Percentiles rank a stretch among this genome's conserved stretches.
Conservation (phyloP, 768 basidiomycete genomes). For the Mrakia gelida region DNA sequence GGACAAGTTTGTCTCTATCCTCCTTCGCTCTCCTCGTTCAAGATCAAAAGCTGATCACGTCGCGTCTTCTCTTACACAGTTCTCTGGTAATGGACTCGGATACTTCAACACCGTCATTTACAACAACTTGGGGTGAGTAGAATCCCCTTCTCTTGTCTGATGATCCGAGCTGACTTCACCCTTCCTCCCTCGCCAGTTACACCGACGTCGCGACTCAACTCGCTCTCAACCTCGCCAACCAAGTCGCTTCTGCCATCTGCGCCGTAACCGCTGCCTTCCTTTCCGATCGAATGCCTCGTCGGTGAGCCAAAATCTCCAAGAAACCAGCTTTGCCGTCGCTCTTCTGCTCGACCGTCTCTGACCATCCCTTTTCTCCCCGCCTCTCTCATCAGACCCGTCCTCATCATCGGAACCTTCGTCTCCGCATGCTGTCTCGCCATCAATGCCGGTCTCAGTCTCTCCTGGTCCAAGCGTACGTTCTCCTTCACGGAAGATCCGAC, state of each 20-base stretch:
- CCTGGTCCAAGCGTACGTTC: too few species aligned
- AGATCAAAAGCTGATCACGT: background rate
- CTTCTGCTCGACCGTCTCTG: too few species aligned
- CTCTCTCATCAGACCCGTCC: constrained; percentile 28
- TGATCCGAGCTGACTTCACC: background rate
- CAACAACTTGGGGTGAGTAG: background rate
- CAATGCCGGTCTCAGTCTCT: constrained; percentile 35
- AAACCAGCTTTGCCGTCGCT: too few species aligned
- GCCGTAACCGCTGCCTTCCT: constrained; percentile 43
- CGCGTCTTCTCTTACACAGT: background rate
- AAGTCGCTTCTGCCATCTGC: constrained; percentile 42
- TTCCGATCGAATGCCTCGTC: constrained; percentile 38
- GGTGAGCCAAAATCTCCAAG: too few species aligned
- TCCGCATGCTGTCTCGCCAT: constrained; percentile 37
- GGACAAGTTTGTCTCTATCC: constrained; percentile 47
- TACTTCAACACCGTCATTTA: constrained; percentile 43
- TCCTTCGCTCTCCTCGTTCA: background rate
- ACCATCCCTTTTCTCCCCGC: too few species aligned
- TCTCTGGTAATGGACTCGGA: constrained; percentile 53
- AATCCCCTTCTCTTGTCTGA: background rate
- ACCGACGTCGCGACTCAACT: constrained; percentile 39
- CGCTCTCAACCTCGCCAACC: constrained; percentile 45
- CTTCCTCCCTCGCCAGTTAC: too few species aligned
- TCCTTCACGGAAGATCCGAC: too few species aligned
- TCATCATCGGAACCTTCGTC: constrained; percentile 44